Evolutionary conservation across 345 rosid genomes (phyloP).

Genomic region (Nephelium lappaceum): DNA sequence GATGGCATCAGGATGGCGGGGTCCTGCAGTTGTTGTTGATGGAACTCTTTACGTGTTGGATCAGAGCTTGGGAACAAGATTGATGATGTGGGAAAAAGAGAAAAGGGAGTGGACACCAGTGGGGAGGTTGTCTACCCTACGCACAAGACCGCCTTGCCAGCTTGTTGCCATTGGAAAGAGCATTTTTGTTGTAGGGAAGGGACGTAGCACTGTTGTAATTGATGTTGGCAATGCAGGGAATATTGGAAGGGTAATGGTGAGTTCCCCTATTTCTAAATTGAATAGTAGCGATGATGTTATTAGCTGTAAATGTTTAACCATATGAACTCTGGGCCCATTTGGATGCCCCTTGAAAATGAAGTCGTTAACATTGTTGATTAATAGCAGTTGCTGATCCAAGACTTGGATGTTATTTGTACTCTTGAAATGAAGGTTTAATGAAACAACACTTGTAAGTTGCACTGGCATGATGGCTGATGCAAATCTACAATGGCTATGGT

Average conservation of each 20-base stretch:
- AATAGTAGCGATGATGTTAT: constrained; percentile 39
- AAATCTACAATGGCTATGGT: background rate
- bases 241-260: constrained; percentile 60
- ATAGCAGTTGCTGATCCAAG: background rate
- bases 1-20: constrained; percentile 75
- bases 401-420: background rate
- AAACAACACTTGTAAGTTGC: background rate
- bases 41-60: constrained; percentile 73
- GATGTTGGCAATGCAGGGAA: constrained; percentile 54
- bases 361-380: background rate
- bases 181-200: constrained; percentile 69
- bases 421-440: background rate
- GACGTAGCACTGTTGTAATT: constrained; percentile 64
- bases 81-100: constrained; percentile 69
- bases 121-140: constrained; percentile 62
- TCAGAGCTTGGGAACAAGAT: constrained; percentile 69
- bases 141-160: constrained; percentile 69
- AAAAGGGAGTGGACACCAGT: constrained; percentile 62
- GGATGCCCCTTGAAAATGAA: background rate
- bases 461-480: background rate
- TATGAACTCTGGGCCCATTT: constrained; percentile 28
- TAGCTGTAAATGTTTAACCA: constrained; percentile 58
- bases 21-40: constrained; percentile 73
- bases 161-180: constrained; percentile 64
- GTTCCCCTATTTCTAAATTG: constrained; percentile 63